A percentile compares a stretch with the other conserved stretches of the same genome.
Evolutionary conservation across 768 basidiomycete species (phyloP).

Genomic region (Podaxis carcinomalis): DNA sequence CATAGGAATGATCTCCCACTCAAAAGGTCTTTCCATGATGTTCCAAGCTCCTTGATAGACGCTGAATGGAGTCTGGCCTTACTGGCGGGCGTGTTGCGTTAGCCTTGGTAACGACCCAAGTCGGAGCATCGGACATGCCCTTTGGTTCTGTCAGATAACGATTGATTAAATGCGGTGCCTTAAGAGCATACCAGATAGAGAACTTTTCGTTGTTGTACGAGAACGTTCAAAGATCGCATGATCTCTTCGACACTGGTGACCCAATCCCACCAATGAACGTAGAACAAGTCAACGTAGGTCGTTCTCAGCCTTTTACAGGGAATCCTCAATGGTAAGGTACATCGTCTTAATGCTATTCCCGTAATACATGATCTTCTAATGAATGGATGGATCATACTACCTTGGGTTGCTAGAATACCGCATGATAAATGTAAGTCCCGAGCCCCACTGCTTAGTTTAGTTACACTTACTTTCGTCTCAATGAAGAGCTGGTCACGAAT

Average conservation of each 20-base stretch:
- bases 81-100: conserved; percentile 46
- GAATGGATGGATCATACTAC: conserved; percentile 17
- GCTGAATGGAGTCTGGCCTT: conserved; percentile 46
- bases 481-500: conserved; percentile 47
- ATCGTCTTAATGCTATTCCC: conserved; percentile 44
- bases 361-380: conserved; percentile 25
- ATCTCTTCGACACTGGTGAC: conserved; percentile 49
- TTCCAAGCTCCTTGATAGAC: conserved; percentile 51
- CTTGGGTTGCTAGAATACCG: conserved; percentile 28
- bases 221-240: conserved; percentile 48
- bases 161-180: background rate
- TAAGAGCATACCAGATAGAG: conserved; percentile 30
- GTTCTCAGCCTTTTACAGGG: conserved; percentile 37
- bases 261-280: conserved; percentile 49
- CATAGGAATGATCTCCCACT: conserved; percentile 52
- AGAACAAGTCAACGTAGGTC: conserved; percentile 25
- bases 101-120: conserved; percentile 44
- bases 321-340: conserved; percentile 30
- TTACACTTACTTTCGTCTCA: conserved; percentile 30
- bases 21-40: conserved; percentile 40
- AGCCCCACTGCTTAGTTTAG: background rate
- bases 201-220: conserved; percentile 49
- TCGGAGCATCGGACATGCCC: conserved; percentile 40
- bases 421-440: background rate
- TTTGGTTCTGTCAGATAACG: conserved; percentile 8